Evolutionary conservation across 306 rosid species (phyloP).

Genomic region (Calophaca sinica): DNA sequence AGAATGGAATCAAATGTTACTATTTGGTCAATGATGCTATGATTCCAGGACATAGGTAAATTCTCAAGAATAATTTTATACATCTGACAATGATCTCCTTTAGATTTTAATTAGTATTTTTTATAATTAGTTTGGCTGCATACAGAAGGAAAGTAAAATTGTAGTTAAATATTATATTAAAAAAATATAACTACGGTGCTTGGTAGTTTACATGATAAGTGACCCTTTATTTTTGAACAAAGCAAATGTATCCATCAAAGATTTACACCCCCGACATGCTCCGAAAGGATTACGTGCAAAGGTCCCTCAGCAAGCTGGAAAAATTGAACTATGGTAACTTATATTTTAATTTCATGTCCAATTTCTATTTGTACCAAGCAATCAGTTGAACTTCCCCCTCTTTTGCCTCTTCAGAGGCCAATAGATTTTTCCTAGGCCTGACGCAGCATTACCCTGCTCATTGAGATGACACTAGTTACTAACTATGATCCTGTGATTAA

Average conservation of each 20-base stretch:
- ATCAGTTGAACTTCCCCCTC: conserved; percentile 3
- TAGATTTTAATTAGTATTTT: conserved; percentile 25
- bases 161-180: conserved; percentile 11
- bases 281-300: conserved; percentile 50
- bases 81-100: conserved; percentile 37
- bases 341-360: neutral
- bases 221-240: conserved; percentile 33
- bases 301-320: conserved; percentile 44
- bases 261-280: conserved; percentile 41
- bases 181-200: conserved; percentile 15
- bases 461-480: conserved; percentile 50
- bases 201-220: conserved; percentile 39
- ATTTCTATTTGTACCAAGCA: conserved; percentile 8
- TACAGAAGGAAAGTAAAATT: conserved; percentile 30
- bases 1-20: conserved; percentile 30
- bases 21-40: conserved; percentile 35
- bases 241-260: conserved; percentile 42
- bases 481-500: conserved; percentile 33
- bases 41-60: conserved; percentile 35
- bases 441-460: conserved; percentile 41
- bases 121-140: conserved; percentile 10
- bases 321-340: conserved; percentile 31
- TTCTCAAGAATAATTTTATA: neutral
- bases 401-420: conserved; percentile 47
- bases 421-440: conserved; percentile 44